phyloP scores from a whole-genome alignment of 345 rosid species.

The Corchorus capsularis region DNA sequence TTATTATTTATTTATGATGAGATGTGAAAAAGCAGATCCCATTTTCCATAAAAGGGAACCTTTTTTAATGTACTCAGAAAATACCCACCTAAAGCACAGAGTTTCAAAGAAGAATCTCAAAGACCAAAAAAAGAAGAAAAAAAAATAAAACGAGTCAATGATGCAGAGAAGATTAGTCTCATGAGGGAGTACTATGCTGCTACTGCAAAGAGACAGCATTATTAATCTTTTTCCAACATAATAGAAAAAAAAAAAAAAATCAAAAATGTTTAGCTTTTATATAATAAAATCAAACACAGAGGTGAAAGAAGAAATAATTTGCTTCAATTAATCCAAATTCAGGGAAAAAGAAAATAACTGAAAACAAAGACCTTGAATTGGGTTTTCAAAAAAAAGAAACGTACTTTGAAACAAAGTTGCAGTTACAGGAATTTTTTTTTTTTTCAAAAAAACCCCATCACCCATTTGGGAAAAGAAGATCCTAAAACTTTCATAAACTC shows the following conservation, averaged over 20 bases:
- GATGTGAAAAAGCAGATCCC: conserved; percentile 58
- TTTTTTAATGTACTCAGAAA: conserved; percentile 50
- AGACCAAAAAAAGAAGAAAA: conserved; percentile 24
- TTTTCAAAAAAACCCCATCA: conserved; percentile 13
- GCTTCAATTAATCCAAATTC: conserved; percentile 10
- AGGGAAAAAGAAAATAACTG: conserved; percentile 1
- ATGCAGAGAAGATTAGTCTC: conserved; percentile 42
- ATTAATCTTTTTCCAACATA: conserved; percentile 13
- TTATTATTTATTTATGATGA: conserved; percentile 47
- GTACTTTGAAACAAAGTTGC: conserved; percentile 19
- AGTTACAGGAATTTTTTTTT: background rate
- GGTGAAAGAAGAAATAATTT: background rate
- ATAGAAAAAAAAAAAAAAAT: background rate
- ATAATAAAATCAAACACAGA: conserved; percentile 11
- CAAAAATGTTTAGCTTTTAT: conserved; percentile 3
- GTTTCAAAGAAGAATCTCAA: conserved; percentile 44
- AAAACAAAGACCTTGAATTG: conserved; percentile 19
- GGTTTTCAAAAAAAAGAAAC: conserved; percentile 23
- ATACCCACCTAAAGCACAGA: conserved; percentile 54
- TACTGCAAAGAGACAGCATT: conserved; percentile 28
- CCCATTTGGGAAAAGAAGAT: conserved; percentile 1
- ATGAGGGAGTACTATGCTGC: conserved; percentile 31
- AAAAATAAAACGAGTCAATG: conserved; percentile 34
- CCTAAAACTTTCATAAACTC: background rate
- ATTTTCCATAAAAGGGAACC: conserved; percentile 56